phyloP scores from a whole-genome alignment of 495 filamentous ascomycete genomes.

The Zalerion maritima region DNA sequence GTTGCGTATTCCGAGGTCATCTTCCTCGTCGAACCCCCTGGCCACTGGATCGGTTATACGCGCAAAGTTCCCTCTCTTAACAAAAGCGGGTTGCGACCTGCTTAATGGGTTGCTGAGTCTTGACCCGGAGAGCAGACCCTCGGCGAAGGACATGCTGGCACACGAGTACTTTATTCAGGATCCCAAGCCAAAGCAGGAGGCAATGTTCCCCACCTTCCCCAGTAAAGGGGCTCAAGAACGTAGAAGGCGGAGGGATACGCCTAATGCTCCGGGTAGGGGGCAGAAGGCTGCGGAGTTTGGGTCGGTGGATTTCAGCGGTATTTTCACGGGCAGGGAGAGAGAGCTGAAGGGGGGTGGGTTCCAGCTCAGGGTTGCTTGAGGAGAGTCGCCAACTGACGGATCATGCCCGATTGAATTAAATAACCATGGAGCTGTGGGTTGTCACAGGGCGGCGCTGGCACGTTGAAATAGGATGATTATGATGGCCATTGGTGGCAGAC shows the following conservation, averaged over 20 bases:
- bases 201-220: slow-evolving; percentile 85
- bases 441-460: too few species aligned
- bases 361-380: slow-evolving; percentile 49
- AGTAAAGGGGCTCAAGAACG: slow-evolving; percentile 90
- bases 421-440: too few species aligned
- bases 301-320: slow-evolving; percentile 64
- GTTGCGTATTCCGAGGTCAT: slow-evolving; percentile 53
- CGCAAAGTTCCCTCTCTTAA: slow-evolving; percentile 67
- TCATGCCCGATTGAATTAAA: too few species aligned
- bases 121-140: slow-evolving; percentile 57
- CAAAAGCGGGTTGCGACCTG: slow-evolving; percentile 54
- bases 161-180: slow-evolving; percentile 85
- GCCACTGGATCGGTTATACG: slow-evolving; percentile 36
- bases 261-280: slow-evolving; percentile 75
- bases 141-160: slow-evolving; percentile 48
- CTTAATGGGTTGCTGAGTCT: slow-evolving; percentile 55
- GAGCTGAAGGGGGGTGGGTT: slow-evolving; percentile 74
- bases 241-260: slow-evolving; percentile 54
- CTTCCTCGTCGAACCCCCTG: slow-evolving; percentile 22
- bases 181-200: slow-evolving; percentile 70
- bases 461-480: too few species aligned
- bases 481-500: too few species aligned
- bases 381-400: too few species aligned
- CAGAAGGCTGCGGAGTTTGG: slow-evolving; percentile 50
- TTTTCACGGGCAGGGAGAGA: slow-evolving; percentile 57